Evolutionary conservation across 2,329 filamentous ascomycete genomes (phyloP).

Genomic region (Calonectria honghensis): DNA sequence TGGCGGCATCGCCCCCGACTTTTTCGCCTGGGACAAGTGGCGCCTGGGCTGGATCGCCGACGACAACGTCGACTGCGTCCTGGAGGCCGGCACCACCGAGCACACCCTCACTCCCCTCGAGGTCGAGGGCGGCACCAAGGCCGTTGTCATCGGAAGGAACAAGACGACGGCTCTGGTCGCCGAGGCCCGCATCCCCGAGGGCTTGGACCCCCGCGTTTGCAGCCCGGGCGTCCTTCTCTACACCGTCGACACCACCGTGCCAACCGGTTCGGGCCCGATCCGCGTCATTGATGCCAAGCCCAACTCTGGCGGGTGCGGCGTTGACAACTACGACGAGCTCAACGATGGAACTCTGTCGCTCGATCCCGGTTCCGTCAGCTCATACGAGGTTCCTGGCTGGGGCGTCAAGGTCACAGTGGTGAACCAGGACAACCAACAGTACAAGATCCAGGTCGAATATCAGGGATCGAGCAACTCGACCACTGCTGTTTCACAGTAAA

Average conservation of each 20-base stretch:
- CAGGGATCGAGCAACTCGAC: neutral
- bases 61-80: constrained; percentile 57
- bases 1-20: constrained; percentile 59
- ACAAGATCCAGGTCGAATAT: constrained; percentile 33
- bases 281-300: constrained; percentile 59
- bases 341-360: constrained; percentile 58
- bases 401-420: constrained; percentile 44
- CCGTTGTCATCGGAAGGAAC: constrained; percentile 40
- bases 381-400: constrained; percentile 41
- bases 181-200: constrained; percentile 54
- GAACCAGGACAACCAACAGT: constrained; percentile 22
- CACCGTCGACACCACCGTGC: constrained; percentile 55
- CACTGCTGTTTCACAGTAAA: neutral
- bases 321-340: constrained; percentile 48
- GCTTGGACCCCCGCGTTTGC: constrained; percentile 55
- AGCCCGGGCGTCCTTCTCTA: constrained; percentile 60
- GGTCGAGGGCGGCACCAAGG: constrained; percentile 43
- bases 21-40: constrained; percentile 64
- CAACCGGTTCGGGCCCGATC: constrained; percentile 57
- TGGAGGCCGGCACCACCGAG: constrained; percentile 48
- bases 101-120: constrained; percentile 50
- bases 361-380: constrained; percentile 6
- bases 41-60: constrained; percentile 61
- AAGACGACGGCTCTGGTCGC: constrained; percentile 55
- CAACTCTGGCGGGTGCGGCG: constrained; percentile 54